Evolutionary conservation across 208 protist species (phyloP).

Genomic region (Blechomonas ayalai): DNA sequence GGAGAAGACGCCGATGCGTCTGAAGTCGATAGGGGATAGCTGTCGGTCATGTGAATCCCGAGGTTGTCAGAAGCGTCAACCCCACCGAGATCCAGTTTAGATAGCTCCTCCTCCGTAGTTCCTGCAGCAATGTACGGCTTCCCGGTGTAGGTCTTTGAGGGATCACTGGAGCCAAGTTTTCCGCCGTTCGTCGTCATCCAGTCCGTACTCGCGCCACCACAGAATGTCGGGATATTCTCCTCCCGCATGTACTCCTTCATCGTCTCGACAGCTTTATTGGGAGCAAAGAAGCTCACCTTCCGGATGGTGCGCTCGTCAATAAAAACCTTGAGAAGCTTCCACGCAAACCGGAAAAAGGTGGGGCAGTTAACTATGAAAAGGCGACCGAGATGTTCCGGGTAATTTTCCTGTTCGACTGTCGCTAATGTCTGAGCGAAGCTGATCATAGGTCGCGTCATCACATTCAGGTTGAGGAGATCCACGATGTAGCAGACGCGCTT

Average conservation of each 20-base stretch:
- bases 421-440: slow-evolving; percentile 70
- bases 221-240: slow-evolving; percentile 71
- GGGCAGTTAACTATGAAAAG: slow-evolving; percentile 81
- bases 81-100: too few relatives aligned
- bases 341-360: slow-evolving; percentile 55
- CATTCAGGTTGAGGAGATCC: slow-evolving; percentile 52
- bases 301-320: slow-evolving; percentile 75
- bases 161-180: slow-evolving; percentile 49
- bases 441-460: slow-evolving; percentile 67
- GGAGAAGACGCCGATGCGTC: too few relatives aligned
- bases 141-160: slow-evolving; percentile 29
- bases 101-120: slow-evolving; percentile 8
- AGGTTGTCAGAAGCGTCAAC: too few relatives aligned
- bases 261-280: slow-evolving; percentile 31
- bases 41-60: too few relatives aligned
- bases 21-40: too few relatives aligned
- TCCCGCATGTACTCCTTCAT: slow-evolving; percentile 54
- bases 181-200: slow-evolving; percentile 58
- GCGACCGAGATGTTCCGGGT: slow-evolving; percentile 73
- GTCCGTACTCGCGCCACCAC: slow-evolving; percentile 52
- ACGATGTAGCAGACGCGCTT: slow-evolving; percentile 76
- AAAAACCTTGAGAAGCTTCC: slow-evolving; percentile 78
- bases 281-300: slow-evolving; percentile 62
- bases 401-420: slow-evolving; percentile 78
- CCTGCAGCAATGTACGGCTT: slow-evolving; percentile 1